Percentiles rank a stretch among this genome's conserved stretches.
phyloP scores from a whole-genome alignment of 1,284 basidiomycete genomes.

The Fomitiporia mediterranea region DNA sequence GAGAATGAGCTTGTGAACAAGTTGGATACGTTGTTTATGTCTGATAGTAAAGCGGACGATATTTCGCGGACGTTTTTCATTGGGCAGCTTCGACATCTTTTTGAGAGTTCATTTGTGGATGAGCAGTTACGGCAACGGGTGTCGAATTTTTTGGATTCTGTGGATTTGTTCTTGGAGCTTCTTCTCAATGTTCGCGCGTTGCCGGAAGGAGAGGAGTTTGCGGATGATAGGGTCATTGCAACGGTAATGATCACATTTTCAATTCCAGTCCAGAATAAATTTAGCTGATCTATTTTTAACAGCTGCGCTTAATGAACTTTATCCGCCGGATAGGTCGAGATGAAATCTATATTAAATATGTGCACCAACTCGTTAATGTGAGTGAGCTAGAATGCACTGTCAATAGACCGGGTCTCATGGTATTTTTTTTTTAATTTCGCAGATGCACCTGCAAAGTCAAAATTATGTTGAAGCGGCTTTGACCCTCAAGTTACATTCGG shows the following conservation, averaged over 20 bases:
- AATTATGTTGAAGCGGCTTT: slow-evolving; percentile 92
- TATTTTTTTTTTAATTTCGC: slow-evolving; percentile 24
- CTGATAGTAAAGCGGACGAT: slow-evolving; percentile 85
- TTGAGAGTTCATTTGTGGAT: slow-evolving; percentile 81
- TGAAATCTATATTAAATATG: slow-evolving; percentile 91
- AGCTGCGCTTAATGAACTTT: slow-evolving; percentile 90
- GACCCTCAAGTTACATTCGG: slow-evolving; percentile 89
- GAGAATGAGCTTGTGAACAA: slow-evolving; percentile 95
- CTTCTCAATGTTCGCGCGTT: slow-evolving; percentile 86
- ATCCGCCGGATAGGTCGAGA: slow-evolving; percentile 82
- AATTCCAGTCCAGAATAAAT: not conserved
- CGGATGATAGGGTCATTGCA: slow-evolving; percentile 91
- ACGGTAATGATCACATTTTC: slow-evolving; percentile 46
- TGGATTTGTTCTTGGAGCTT: slow-evolving; percentile 93
- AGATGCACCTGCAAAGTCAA: slow-evolving; percentile 83
- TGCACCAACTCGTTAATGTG: slow-evolving; percentile 89
- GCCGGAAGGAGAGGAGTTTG: slow-evolving; percentile 90
- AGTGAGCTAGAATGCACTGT: slow-evolving; percentile 26
- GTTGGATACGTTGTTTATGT: slow-evolving; percentile 89
- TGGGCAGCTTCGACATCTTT: slow-evolving; percentile 83
- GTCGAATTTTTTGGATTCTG: slow-evolving; percentile 80
- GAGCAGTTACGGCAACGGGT: slow-evolving; percentile 75
- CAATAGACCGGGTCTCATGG: not conserved
- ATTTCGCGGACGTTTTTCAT: slow-evolving; percentile 92
- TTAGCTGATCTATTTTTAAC: not conserved